Conservation (phyloP, 2,329 filamentous ascomycete species). For the Monilinia fructicola region DNA sequence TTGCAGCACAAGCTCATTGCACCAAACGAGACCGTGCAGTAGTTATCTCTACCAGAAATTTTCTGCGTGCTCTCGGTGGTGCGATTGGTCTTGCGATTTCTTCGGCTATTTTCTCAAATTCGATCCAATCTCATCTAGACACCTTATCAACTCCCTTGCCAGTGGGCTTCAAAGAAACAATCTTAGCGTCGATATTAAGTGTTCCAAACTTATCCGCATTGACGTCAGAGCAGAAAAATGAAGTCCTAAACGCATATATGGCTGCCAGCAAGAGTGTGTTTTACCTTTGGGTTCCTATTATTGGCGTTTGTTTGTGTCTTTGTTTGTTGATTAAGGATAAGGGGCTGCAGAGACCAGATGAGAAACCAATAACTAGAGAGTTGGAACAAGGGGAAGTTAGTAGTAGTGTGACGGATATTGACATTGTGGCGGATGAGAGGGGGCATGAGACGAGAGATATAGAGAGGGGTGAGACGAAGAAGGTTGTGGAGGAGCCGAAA, state of each 20-base stretch:
- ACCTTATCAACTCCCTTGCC: slow-evolving; percentile 29
- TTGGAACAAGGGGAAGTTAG: not conserved
- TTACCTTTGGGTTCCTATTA: slow-evolving; percentile 54
- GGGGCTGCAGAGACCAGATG: slow-evolving; percentile 45
- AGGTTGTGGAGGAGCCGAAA: not conserved
- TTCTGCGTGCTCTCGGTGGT: slow-evolving; percentile 59
- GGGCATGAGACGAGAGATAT: not conserved
- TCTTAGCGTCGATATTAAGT: slow-evolving; percentile 34
- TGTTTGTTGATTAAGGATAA: slow-evolving; percentile 53
- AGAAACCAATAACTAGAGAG: slow-evolving; percentile 23
- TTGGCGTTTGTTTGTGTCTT: slow-evolving; percentile 50
- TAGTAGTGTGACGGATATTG: not conserved
- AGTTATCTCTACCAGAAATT: slow-evolving; percentile 62
- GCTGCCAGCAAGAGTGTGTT: slow-evolving; percentile 56
- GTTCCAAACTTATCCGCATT: slow-evolving; percentile 33
- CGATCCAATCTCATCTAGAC: slow-evolving; percentile 35
- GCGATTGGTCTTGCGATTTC: slow-evolving; percentile 58
- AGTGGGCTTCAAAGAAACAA: slow-evolving; percentile 25
- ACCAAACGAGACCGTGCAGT: slow-evolving; percentile 58
- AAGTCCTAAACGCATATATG: slow-evolving; percentile 52
- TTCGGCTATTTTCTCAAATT: slow-evolving; percentile 49
- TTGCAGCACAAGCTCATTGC: slow-evolving; percentile 59
- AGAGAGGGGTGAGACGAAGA: not conserved
- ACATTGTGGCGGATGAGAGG: not conserved
- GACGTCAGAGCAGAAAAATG: slow-evolving; percentile 33